phyloP scores from a whole-genome alignment of 2,329 filamentous ascomycete species.

The Cladophialophora psammophila region DNA sequence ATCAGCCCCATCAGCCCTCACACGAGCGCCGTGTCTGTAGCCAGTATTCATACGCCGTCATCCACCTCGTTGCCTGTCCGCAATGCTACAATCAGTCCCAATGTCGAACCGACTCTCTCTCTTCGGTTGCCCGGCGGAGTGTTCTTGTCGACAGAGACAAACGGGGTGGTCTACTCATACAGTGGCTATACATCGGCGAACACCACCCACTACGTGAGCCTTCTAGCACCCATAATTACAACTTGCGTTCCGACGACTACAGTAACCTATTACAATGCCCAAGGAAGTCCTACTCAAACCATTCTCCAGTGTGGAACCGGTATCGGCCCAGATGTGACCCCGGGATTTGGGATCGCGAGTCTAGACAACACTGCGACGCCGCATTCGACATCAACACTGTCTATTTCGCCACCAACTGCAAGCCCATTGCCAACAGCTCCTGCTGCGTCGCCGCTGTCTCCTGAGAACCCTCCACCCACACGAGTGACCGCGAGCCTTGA shows the following conservation, averaged over 20 bases:
- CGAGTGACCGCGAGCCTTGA: not conserved
- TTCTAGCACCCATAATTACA: conserved; percentile 16
- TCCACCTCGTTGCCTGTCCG: not conserved
- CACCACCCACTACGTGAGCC: not conserved
- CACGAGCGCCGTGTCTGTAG: not conserved
- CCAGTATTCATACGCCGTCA: not conserved
- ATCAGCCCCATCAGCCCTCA: not conserved
- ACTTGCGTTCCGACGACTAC: conserved; percentile 24
- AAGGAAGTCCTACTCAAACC: not conserved
- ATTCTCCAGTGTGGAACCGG: conserved; percentile 17
- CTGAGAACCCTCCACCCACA: not conserved
- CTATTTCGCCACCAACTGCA: not conserved
- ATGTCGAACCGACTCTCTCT: not conserved
- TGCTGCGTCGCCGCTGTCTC: not conserved
- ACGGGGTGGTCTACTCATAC: conserved; percentile 12
- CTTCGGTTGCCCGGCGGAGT: not conserved
- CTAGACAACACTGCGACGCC: not conserved
- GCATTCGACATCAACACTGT: not conserved
- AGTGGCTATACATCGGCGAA: not conserved
- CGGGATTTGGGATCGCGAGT: not conserved
- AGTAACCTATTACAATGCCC: conserved; percentile 3
- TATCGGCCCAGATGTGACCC: conserved; percentile 21
- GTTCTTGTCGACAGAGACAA: conserved; percentile 11
- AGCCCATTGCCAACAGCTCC: not conserved
- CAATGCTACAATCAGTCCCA: not conserved